Conservation (phyloP, 768 basidiomycete species). For the Naematelia aurantialba region DNA sequence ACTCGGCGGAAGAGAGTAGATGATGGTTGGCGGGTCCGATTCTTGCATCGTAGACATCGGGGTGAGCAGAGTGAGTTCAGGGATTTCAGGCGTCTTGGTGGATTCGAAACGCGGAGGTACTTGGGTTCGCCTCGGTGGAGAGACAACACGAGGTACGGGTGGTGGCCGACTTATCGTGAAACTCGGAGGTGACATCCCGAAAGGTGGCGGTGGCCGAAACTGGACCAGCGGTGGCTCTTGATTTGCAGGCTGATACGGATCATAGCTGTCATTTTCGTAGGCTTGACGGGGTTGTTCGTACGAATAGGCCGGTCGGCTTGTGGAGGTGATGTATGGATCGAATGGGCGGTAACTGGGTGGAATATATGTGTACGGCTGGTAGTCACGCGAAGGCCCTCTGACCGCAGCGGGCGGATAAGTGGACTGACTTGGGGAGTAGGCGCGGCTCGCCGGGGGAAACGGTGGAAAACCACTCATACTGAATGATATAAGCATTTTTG, state of each 20-base stretch:
- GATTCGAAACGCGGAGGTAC: constrained; percentile 3
- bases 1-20: constrained; percentile 34
- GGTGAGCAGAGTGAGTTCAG: constrained; percentile 20
- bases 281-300: constrained; percentile 35
- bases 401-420: constrained; percentile 16
- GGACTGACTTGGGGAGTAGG: constrained; percentile 32
- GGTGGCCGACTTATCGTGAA: neutral
- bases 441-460: constrained; percentile 28
- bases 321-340: constrained; percentile 16
- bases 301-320: constrained; percentile 21
- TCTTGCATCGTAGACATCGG: constrained; percentile 28
- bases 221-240: constrained; percentile 8
- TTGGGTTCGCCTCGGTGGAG: constrained; percentile 7
- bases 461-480: constrained; percentile 34
- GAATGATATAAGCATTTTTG: neutral
- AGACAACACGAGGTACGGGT: constrained; percentile 2
- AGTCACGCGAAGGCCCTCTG: constrained; percentile 14
- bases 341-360: constrained; percentile 24
- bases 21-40: constrained; percentile 25
- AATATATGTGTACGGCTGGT: constrained; percentile 16
- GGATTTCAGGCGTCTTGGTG: constrained; percentile 6
- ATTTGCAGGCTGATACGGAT: constrained; percentile 34
- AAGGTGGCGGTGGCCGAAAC: constrained; percentile 3
- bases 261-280: constrained; percentile 35
- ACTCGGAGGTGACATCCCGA: constrained; percentile 8